phyloP scores from a whole-genome alignment of 208 protist genomes.

The Wallacemonas sp. region DNA sequence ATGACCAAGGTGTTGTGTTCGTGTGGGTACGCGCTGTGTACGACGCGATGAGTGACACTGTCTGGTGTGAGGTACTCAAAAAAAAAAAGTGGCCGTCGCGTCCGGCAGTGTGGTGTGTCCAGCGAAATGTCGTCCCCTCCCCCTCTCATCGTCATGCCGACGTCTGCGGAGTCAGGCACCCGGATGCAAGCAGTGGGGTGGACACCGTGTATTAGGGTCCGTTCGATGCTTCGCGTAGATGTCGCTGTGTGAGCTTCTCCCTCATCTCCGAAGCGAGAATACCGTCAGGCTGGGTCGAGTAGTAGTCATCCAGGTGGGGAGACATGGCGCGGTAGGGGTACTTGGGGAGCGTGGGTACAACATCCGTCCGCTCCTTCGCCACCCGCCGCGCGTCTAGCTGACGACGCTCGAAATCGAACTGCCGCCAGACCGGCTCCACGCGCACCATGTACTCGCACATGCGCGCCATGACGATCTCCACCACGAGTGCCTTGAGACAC shows the following conservation, averaged over 20 bases:
- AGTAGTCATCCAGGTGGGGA: slow-evolving; percentile 59
- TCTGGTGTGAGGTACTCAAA: no score
- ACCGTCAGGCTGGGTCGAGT: slow-evolving; percentile 21
- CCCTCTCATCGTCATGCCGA: no score
- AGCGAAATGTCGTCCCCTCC: no score
- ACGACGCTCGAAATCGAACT: slow-evolving; percentile 78
- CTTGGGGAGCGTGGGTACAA: slow-evolving; percentile 54
- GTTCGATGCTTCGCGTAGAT: not conserved
- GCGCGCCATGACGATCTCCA: slow-evolving; percentile 73
- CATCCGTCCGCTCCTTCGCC: slow-evolving; percentile 25
- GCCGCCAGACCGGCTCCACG: slow-evolving; percentile 84
- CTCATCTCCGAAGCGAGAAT: slow-evolving; percentile 21
- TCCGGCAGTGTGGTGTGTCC: no score
- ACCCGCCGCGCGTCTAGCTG: slow-evolving; percentile 41
- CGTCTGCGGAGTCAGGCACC: no score
- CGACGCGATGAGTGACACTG: no score
- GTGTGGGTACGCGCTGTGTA: no score
- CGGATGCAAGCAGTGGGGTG: no score
- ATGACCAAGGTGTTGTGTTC: no score
- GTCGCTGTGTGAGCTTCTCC: slow-evolving; percentile 15
- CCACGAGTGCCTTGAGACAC: slow-evolving; percentile 76
- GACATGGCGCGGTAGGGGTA: slow-evolving; percentile 75
- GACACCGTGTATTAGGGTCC: no score
- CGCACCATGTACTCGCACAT: slow-evolving; percentile 91
- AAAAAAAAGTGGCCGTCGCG: no score